Base-by-base conservation (phyloP, 2,329 filamentous ascomycete species). In the Diatrype stigma region DNA sequence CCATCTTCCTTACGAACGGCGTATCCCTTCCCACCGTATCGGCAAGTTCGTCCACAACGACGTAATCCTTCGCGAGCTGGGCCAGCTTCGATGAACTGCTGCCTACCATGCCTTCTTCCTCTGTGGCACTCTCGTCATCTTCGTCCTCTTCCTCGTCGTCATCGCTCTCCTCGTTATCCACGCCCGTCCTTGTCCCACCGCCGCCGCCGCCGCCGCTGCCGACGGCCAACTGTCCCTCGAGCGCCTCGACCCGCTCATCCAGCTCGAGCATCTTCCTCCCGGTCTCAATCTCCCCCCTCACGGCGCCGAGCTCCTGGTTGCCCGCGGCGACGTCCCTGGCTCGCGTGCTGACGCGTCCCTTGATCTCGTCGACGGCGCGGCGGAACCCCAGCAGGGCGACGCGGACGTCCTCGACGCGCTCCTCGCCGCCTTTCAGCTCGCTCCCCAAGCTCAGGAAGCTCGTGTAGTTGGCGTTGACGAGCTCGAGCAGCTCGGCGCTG, bases 391-490 rank as follows among this genome's bases (percentile, higher is more conserved):
- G 69, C 50, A 99, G 71, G 0, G 91, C 90, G 0, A 99, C 88
- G 42, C 90, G 81, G 30, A 97, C 87, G 64, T 95, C 90, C 66
- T 96, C 92, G 1, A 96, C 86, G 67, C 86, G 89, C 62, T 96
- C 93, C 63, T 96, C 92, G 7, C 95, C 95, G 2, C 92, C 92
- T 49, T 84, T 82, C 42, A 99, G 73, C 60, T 90, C 89, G 45
- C 81, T 84, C 0, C 94, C 95, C 0, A 99, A 73, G 0, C 85
- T 86, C 4, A 99, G 71, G 61, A 99, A 99, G 51, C 93, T 88
- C 45, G 90, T 87, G 67, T 99, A 97, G 70, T 99, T 96, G 47
- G 87, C 82, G 66, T 99, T 99, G 58, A 99, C 94, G 7, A 99
- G 82, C 71, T 96, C 93, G 17, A 99, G 78, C 2, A 99, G 79